A percentile compares a stretch with the other conserved stretches of the same genome.
These are phyloP conservation scores for Pseudognaphalium luteoalbum DNA, from an alignment of 129 eudicot species.

Conservation along the genomic window DNA sequence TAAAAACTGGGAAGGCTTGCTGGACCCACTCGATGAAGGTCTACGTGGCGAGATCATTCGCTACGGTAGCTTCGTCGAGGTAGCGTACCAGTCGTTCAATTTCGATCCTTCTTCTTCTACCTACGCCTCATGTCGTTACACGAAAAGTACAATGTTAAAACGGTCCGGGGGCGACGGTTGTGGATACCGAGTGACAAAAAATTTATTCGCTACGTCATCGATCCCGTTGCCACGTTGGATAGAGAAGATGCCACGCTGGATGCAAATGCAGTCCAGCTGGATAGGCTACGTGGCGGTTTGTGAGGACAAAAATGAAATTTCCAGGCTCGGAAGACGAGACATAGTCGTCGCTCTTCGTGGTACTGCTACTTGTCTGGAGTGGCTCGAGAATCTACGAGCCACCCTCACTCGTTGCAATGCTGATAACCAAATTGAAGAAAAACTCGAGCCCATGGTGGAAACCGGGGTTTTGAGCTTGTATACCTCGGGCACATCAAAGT, in stretches of 20 bases:
- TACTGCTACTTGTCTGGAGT: conserved; percentile 72
- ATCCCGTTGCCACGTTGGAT: conserved; percentile 74
- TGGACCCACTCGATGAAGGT: conserved; percentile 76
- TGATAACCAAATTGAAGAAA: background rate
- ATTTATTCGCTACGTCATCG: conserved; percentile 65
- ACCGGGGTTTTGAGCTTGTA: conserved; percentile 79
- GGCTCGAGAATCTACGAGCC: conserved; percentile 87
- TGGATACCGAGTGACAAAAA: conserved; percentile 65
- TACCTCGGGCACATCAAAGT: conserved; percentile 39
- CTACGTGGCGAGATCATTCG: conserved; percentile 68
- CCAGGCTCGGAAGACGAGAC: conserved; percentile 74
- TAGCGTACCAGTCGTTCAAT: conserved; percentile 58
- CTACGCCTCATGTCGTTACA: conserved; percentile 45
- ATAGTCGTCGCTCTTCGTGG: conserved; percentile 81
- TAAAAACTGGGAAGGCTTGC: conserved; percentile 79
- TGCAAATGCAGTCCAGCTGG: conserved; percentile 68
- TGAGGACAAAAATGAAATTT: conserved; percentile 53
- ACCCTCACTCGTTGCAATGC: conserved; percentile 45
- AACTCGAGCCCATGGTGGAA: conserved; percentile 61
- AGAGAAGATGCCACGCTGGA: conserved; percentile 50
- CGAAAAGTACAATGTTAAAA: conserved; percentile 37
- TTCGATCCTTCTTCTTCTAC: conserved; percentile 61
- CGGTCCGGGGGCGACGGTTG: conserved; percentile 44
- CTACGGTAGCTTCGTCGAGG: conserved; percentile 76
- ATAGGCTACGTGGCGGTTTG: conserved; percentile 83